These are phyloP conservation scores for Rugonectria rugulosa DNA, from an alignment of 2,329 filamentous ascomycete genomes.

Conservation along the genomic window DNA sequence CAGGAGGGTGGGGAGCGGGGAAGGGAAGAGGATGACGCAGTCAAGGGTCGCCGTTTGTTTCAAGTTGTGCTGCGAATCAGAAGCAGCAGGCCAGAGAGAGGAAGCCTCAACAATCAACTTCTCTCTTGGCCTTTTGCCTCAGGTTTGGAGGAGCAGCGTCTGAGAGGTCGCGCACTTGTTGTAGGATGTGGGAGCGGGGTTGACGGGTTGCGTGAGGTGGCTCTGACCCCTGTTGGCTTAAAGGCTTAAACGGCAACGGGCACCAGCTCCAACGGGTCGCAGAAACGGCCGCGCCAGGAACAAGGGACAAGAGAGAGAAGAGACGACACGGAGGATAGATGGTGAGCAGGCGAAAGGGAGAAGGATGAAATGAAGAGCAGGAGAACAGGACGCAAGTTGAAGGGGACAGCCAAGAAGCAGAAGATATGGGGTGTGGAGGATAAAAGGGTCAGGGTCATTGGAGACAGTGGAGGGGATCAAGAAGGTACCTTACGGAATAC, in stretches of 20 bases:
- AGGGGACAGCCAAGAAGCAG: conserved; percentile 2
- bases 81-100: conserved; percentile 4
- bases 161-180: conserved; percentile 13
- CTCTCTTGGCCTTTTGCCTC: not conserved
- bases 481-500: conserved; percentile 7
- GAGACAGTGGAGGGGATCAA: not conserved
- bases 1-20: not conserved
- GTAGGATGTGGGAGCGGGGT: conserved; percentile 32
- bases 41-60: conserved; percentile 7
- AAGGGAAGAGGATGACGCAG: conserved; percentile 7
- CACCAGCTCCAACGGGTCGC: conserved; percentile 37
- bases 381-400: conserved; percentile 11
- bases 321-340: conserved; percentile 8
- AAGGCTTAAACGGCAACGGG: conserved; percentile 18
- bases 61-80: not conserved
- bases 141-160: conserved; percentile 4
- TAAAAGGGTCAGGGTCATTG: not conserved
- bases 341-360: conserved; percentile 3
- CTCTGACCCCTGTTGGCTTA: conserved; percentile 24
- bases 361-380: conserved; percentile 1
- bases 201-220: conserved; percentile 24
- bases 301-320: conserved; percentile 19
- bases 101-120: conserved; percentile 7
- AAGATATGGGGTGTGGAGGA: conserved; percentile 14
- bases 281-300: conserved; percentile 41